phyloP scores from a whole-genome alignment of 208 protist genomes.

The Balamuthia mandrillaris region DNA sequence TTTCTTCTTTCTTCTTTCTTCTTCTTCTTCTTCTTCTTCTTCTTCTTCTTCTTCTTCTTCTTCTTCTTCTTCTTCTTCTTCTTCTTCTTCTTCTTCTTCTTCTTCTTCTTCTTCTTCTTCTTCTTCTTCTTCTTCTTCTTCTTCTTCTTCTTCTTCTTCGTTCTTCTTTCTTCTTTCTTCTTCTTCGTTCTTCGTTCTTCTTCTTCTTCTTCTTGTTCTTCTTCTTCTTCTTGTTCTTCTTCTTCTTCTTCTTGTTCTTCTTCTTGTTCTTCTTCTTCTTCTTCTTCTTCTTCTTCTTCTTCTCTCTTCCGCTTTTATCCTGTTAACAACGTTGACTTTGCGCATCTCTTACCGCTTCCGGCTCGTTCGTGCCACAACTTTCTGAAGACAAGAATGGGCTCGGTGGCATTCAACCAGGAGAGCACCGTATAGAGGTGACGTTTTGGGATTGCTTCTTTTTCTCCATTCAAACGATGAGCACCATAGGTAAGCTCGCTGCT shows the following conservation, averaged over 20 bases:
- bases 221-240: too few species aligned
- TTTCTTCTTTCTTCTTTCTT: neutral
- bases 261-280: too few species aligned
- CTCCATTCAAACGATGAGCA: slow-evolving; percentile 35
- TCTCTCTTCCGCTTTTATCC: neutral
- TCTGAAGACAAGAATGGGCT: neutral
- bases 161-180: too few species aligned
- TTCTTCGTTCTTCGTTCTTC: too few species aligned
- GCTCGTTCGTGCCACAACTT: neutral
- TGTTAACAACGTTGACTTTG: neutral
- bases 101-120: too few species aligned
- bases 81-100: too few species aligned
- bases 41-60: neutral
- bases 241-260: too few species aligned
- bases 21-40: neutral
- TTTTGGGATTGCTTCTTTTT: slow-evolving; percentile 41
- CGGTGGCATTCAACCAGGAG: neutral
- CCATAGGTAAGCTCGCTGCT: neutral
- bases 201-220: too few species aligned
- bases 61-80: too few species aligned
- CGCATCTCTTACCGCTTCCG: neutral
- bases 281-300: neutral
- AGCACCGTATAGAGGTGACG: neutral
- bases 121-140: too few species aligned
- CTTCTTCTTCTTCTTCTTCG: too few species aligned